phyloP scores from a whole-genome alignment of 805 yeast genomes.

The Candida railenensis region DNA sequence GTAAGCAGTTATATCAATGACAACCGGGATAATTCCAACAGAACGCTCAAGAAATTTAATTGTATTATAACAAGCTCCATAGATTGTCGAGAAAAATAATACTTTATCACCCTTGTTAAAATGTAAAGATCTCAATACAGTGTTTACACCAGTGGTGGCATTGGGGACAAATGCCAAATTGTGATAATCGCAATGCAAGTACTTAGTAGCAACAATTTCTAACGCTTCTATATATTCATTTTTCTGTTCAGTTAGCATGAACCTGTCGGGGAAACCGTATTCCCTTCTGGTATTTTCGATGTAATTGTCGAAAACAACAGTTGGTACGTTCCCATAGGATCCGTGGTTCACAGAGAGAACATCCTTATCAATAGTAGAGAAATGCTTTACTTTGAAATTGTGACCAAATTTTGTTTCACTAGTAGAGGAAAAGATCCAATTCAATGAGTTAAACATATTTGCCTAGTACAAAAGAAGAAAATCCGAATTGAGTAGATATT shows the following conservation, averaged over 20 bases:
- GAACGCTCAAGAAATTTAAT: slow-evolving; percentile 39
- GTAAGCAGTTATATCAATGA: slow-evolving; percentile 34
- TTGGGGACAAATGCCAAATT: slow-evolving; percentile 55
- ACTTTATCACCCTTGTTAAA: slow-evolving; percentile 52
- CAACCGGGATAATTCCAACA: slow-evolving; percentile 28
- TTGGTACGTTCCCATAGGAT: slow-evolving; percentile 59
- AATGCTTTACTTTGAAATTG: slow-evolving; percentile 47
- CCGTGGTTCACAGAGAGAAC: slow-evolving; percentile 61
- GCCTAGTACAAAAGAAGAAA: too few species aligned
- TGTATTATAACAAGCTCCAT: slow-evolving; percentile 55
- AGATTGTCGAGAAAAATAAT: slow-evolving; percentile 48
- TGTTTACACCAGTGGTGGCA: slow-evolving; percentile 61
- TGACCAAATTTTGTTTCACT: slow-evolving; percentile 44
- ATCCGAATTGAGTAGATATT: too few species aligned
- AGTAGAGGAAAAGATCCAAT: not conserved
- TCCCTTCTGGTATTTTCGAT: slow-evolving; percentile 22
- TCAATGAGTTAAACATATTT: not conserved
- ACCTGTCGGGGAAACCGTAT: slow-evolving; percentile 48
- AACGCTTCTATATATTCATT: slow-evolving; percentile 33
- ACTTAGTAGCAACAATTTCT: slow-evolving; percentile 30
- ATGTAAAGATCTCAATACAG: slow-evolving; percentile 54
- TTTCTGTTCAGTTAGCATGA: slow-evolving; percentile 25
- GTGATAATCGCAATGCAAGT: slow-evolving; percentile 47
- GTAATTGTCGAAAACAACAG: slow-evolving; percentile 41
- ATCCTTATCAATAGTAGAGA: slow-evolving; percentile 37